Conservation (phyloP, 129 eudicot species). For the Dittrichia graveolens region DNA sequence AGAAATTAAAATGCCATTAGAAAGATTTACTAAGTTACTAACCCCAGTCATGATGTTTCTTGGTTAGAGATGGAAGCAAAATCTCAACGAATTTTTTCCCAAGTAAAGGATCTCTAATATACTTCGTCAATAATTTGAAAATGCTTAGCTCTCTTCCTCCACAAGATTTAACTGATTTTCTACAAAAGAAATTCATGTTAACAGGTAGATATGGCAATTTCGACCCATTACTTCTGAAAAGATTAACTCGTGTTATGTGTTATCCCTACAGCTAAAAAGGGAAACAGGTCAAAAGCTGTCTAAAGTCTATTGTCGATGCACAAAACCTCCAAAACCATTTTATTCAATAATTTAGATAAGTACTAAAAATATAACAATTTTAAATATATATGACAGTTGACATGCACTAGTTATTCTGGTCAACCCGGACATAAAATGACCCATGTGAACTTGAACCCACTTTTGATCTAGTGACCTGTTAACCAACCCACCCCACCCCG, state of each 20-base stretch:
- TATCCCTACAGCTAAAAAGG: not conserved
- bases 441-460: not conserved
- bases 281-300: not conserved
- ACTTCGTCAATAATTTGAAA: conserved; percentile 63
- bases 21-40: conserved; percentile 17
- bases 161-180: conserved; percentile 52
- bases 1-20: not conserved
- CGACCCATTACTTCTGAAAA: not conserved
- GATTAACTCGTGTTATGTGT: not conserved
- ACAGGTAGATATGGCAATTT: not conserved
- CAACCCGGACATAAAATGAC: not conserved
- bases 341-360: not conserved
- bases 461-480: not conserved
- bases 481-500: conserved; percentile 10
- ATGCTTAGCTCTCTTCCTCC: conserved; percentile 59
- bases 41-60: conserved; percentile 57
- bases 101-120: conserved; percentile 55
- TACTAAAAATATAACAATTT: not conserved
- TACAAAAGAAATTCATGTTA: conserved; percentile 28
- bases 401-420: not conserved
- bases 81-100: conserved; percentile 73
- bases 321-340: not conserved
- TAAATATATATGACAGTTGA: not conserved
- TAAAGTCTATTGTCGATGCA: not conserved
- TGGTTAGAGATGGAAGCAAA: conserved; percentile 67